phyloP scores from a whole-genome alignment of 1,284 basidiomycete species.

The Tetrapyrgos nigripes region DNA sequence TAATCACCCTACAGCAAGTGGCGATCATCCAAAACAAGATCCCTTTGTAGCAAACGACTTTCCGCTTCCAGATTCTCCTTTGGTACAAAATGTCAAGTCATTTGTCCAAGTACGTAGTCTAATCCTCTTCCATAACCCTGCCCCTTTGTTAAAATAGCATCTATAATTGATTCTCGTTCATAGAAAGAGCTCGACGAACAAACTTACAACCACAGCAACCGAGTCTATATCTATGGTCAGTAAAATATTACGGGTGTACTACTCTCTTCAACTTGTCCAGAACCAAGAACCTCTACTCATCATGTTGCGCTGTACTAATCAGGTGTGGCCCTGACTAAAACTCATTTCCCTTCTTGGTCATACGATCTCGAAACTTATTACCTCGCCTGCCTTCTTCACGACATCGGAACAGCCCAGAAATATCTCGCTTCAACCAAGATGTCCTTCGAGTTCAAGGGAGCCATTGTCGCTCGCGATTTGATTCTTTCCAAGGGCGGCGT shows the following conservation, averaged over 20 bases:
- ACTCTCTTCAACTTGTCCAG: no score
- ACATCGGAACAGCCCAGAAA: constrained; percentile 59
- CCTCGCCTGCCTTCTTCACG: constrained; percentile 58
- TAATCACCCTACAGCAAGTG: constrained; percentile 53
- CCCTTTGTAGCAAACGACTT: constrained; percentile 47
- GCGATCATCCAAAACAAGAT: constrained; percentile 53
- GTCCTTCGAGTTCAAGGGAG: constrained; percentile 67
- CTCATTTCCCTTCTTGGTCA: constrained; percentile 55
- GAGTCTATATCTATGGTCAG: constrained; percentile 57
- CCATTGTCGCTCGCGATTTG: constrained; percentile 57
- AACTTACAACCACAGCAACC: constrained; percentile 57
- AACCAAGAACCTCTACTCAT: no score
- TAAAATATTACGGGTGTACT: neutral
- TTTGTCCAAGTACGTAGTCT: constrained; percentile 45
- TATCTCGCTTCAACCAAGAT: constrained; percentile 59
- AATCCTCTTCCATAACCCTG: neutral
- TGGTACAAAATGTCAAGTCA: constrained; percentile 46
- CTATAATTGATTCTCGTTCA: neutral
- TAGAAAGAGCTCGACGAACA: constrained; percentile 54
- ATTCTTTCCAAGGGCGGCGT: constrained; percentile 50
- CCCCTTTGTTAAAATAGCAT: neutral
- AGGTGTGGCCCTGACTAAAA: constrained; percentile 53
- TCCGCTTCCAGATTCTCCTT: constrained; percentile 48
- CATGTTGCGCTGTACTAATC: neutral
- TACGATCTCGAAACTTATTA: constrained; percentile 60